Evolutionary conservation across 2,329 filamentous ascomycete species (phyloP), one percentile per base, ranked within the genome.

Genomic region (Fusarium sp.): DNA sequence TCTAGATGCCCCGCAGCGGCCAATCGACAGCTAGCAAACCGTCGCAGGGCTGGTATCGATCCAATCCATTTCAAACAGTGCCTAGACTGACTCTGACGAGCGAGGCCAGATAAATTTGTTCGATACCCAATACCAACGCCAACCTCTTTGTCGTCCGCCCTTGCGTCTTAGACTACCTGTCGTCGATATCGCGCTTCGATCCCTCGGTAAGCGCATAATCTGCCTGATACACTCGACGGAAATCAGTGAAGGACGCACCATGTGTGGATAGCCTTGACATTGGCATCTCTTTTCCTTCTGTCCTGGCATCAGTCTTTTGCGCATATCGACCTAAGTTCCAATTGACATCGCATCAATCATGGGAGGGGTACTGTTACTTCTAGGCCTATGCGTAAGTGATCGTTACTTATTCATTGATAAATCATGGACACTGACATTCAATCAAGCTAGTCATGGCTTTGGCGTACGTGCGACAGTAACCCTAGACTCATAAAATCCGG

Each of bases 361-460:
- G 82, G 80, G 80, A 58, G 80, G 81, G 41, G 76, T 84, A 62
- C 73, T 83, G 48, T 71, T 84, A 66, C 77, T 84, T 57, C 77
- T 84, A 41, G 80, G 77, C 70, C 77, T 84, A 72, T 81, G 82
- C 76, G 82, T 84, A 77, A 73, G 82, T 81, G 23, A 53, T 23
- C 42, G 23, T 40, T 41, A 2, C 26, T 27, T 35, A 17, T 23
- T 23, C 8, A 12, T 38, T 23, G n/a, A 42, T 40, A 3, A 27
- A 70, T 44, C 26, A 66, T 73, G 54, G 45, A 65, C 41, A 62
- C 74, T 78, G 57, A 78, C 71, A 60, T 64, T 44, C 23, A 38
- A 61, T 54, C 58, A 63, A 87, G 86, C 82, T 85, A 78, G 84
- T 89, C 68, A 89, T 89, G 88, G 86, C 87, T 67, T 74, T 89